These are phyloP conservation scores for Citrus mangshanensis DNA, from an alignment of 345 rosid species.

Conservation along the genomic window DNA sequence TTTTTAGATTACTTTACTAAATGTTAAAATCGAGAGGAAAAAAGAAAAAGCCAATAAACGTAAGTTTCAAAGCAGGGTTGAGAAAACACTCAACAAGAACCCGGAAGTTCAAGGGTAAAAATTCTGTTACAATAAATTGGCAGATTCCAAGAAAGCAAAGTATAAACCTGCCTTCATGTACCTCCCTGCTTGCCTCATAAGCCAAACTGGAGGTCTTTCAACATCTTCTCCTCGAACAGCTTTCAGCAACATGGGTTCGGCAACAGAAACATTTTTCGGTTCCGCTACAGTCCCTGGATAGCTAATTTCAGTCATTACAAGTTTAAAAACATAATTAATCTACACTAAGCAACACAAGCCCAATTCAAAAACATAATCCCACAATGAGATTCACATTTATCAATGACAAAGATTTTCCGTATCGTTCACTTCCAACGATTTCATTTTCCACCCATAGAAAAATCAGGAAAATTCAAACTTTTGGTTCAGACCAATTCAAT, in stretches of 20 bases:
- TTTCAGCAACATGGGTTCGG: conserved; percentile 82
- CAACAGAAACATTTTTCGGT: conserved; percentile 35
- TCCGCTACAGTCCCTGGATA: conserved; percentile 57
- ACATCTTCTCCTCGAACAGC: conserved; percentile 91
- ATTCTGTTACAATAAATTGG: not conserved
- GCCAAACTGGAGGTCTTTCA: conserved; percentile 99
- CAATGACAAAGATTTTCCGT: not conserved
- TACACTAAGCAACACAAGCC: not conserved
- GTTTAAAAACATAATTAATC: not conserved
- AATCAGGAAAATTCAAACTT: not conserved
- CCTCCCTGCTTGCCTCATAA: conserved; percentile 99
- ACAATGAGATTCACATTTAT: not conserved
- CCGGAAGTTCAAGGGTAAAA: not conserved
- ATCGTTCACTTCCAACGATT: not conserved
- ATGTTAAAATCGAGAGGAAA: not conserved
- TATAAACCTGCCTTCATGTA: conserved; percentile 93
- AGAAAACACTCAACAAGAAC: not conserved
- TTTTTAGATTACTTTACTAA: not conserved
- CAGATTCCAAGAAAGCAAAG: not conserved
- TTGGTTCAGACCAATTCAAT: conserved; percentile 1
- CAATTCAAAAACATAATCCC: not conserved
- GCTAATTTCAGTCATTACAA: conserved; percentile 6
- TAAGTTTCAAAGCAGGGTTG: not conserved
- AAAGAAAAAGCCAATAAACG: not conserved
- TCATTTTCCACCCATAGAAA: not conserved